These are phyloP conservation scores for Botryosphaeria dothidea DNA, from an alignment of 2,329 filamentous ascomycete species.

Conservation along the genomic window DNA sequence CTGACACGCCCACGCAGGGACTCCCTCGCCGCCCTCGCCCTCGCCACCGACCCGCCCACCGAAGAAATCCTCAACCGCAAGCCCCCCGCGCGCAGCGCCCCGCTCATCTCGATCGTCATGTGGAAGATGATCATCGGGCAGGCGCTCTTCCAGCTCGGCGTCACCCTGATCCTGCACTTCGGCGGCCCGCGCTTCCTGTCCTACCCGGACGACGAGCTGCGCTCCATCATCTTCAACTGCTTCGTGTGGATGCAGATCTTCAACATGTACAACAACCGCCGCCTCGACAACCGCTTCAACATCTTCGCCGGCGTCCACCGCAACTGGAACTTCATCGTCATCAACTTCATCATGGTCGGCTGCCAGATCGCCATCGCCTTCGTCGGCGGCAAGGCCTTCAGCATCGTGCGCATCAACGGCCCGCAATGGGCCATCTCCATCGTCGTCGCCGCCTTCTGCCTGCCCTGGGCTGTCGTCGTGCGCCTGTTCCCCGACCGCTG, in stretches of 20 bases:
- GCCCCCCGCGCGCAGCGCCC: constrained; percentile 75
- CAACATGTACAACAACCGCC: constrained; percentile 96
- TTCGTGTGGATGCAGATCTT: constrained; percentile 99
- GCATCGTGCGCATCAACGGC: constrained; percentile 67
- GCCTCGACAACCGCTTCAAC: constrained; percentile 92
- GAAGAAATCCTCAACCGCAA: constrained; percentile 78
- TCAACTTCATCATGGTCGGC: constrained; percentile 74
- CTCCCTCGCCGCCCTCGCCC: constrained; percentile 82
- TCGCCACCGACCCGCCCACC: constrained; percentile 79
- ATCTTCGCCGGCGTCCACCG: constrained; percentile 84
- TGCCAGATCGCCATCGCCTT: constrained; percentile 90
- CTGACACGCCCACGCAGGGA: constrained; percentile 44
- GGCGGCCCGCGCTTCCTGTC: constrained; percentile 62
- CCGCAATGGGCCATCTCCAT: constrained; percentile 86
- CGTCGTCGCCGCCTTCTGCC: constrained; percentile 76
- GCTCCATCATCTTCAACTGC: constrained; percentile 91
- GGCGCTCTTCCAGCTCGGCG: constrained; percentile 75
- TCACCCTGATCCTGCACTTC: constrained; percentile 70
- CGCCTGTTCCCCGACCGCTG: constrained; percentile 75
- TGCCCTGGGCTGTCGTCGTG: constrained; percentile 79
- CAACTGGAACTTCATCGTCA: constrained; percentile 91
- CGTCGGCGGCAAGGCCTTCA: constrained; percentile 79
- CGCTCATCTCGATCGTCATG: constrained; percentile 81
- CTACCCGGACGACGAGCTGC: constrained; percentile 57
- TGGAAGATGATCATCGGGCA: constrained; percentile 74